Evolutionary conservation across 2,329 filamentous ascomycete genomes (phyloP), one percentile per base, ranked within the genome.

Genomic region (Trichoderma koningii): DNA sequence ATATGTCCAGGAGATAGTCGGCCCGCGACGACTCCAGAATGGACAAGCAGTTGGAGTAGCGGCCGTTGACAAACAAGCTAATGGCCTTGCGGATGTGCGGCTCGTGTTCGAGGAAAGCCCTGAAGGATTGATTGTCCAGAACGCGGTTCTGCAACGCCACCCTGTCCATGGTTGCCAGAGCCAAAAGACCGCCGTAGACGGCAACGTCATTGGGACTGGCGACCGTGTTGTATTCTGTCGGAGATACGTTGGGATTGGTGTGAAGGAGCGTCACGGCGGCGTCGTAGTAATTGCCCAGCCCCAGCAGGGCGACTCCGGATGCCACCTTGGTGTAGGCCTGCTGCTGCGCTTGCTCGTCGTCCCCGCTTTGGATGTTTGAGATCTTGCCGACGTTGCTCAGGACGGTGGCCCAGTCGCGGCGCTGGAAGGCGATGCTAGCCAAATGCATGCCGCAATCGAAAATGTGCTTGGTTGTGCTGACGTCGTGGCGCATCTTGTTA

Each of bases 71-170:
- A 79, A 97, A 99, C 74, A 92, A 89, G 7, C 86, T 87, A 70
- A 99, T 90, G 14, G 95, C 94, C 66, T 93, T 93, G 68, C 95
- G 91, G 68, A 99, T 90, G 72, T 98, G 94, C 3, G 94, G 93
- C 77, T 98, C 95, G 0, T 96, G 84, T 75, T 98, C 95, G 15
- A 99, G 85, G 74, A 95, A 97, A 52, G 85, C 87, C 60, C 95
- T 89, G 80, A 99, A 99, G 12, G 83, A 81, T 41, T 81, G 80
- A 73, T 92, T 96, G 44, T 95, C 91, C 0, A 99, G 85, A 2
- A 98, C 92, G 7, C 82, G 82, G 6, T 78, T 80, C 75, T 95
- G 90, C 23, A 99, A 82, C 67, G 92, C 87, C 7, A 83, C 81
- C 55, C 95, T 87, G 66, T 91, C 85, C 90, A 98, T 96, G 2